Percentiles rank a stretch among this genome's conserved stretches.
These are phyloP conservation scores for Dryas drummondii DNA, from an alignment of 306 rosid genomes.

Conservation along the genomic window DNA sequence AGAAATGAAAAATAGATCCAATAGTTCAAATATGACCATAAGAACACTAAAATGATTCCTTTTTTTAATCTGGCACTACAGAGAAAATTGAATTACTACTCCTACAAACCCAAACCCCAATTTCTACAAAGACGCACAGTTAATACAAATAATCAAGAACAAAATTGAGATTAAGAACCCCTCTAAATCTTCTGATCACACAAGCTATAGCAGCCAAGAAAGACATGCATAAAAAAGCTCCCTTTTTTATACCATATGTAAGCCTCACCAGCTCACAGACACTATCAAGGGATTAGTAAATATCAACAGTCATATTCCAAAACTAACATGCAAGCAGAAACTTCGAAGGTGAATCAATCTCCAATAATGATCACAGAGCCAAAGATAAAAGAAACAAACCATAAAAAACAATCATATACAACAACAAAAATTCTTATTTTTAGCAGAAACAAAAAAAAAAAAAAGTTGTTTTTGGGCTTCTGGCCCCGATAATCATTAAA, in stretches of 20 bases:
- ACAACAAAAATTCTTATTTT: neutral
- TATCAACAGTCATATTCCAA: neutral
- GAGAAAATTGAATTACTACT: neutral
- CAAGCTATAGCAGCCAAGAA: neutral
- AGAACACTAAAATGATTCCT: neutral
- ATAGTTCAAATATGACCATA: neutral
- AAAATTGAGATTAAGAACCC: neutral
- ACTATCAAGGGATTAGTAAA: neutral
- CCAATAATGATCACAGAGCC: neutral
- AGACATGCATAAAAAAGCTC: neutral
- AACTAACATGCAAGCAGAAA: neutral
- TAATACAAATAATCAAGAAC: conserved; percentile 5
- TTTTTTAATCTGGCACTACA: neutral
- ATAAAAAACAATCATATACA: neutral
- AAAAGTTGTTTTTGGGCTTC: too few relatives aligned
- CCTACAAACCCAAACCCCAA: neutral
- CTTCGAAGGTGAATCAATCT: neutral
- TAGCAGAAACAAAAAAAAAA: neutral
- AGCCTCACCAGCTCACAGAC: conserved; percentile 1
- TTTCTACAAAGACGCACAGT: neutral
- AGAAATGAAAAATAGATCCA: conserved; percentile 1
- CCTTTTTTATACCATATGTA: neutral
- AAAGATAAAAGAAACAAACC: neutral
- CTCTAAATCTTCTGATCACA: neutral
- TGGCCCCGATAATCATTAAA: too few relatives aligned